Conservation (phyloP, 139 green algal species). For the Chlamydomonas sp. region DNA sequence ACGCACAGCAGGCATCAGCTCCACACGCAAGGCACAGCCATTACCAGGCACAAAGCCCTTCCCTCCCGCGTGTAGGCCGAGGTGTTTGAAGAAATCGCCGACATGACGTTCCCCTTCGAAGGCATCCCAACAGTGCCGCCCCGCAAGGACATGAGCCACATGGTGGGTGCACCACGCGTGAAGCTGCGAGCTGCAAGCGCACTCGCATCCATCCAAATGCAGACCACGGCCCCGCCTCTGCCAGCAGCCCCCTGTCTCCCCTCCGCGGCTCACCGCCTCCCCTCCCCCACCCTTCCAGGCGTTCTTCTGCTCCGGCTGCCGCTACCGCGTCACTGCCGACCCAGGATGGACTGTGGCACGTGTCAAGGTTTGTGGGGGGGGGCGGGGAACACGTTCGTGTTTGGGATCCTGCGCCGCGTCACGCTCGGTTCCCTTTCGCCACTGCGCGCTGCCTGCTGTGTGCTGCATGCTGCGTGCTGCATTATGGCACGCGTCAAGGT, state of each 20-base stretch:
- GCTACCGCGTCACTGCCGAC: slow-evolving; percentile 73
- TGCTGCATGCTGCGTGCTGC: no score
- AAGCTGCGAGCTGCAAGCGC: not conserved
- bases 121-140: slow-evolving; percentile 87
- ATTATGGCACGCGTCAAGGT: no score
- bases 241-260: not conserved
- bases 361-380: no score
- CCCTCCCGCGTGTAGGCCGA: slow-evolving; percentile 46
- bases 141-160: slow-evolving; percentile 76
- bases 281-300: no score
- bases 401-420: no score
- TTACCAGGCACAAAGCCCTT: slow-evolving; percentile 1
- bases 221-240: no score
- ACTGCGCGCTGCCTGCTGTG: no score
- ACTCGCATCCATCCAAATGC: not conserved
- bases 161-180: slow-evolving; percentile 32
- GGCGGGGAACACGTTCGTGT: no score
- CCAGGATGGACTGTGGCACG: slow-evolving; percentile 66
- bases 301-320: slow-evolving; percentile 85
- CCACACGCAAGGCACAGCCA: not conserved
- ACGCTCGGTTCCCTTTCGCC: no score
- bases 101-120: slow-evolving; percentile 85
- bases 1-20: not conserved
- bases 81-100: slow-evolving; percentile 91
- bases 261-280: no score